phyloP scores from a whole-genome alignment of 768 basidiomycete species.

The Agrocybe praecox region DNA sequence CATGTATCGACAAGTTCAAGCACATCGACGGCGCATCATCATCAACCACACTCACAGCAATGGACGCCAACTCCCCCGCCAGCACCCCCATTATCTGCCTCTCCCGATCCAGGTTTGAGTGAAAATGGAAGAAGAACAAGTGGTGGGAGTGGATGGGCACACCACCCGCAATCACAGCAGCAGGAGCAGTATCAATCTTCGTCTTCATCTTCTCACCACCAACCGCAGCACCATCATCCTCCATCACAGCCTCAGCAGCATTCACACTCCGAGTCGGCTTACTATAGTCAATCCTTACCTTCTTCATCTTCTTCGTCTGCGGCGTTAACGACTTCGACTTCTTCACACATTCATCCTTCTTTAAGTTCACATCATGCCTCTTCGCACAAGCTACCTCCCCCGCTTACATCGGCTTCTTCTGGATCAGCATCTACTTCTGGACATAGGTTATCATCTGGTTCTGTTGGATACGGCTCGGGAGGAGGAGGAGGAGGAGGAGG shows the following conservation, averaged over 20 bases:
- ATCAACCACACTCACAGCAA: neutral
- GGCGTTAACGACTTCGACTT: neutral
- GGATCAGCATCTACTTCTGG: neutral
- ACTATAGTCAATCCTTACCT: neutral
- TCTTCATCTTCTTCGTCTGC: neutral
- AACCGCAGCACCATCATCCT: neutral
- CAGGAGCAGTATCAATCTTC: neutral
- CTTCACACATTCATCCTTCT: neutral
- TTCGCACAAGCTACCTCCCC: neutral
- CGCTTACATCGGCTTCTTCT: neutral
- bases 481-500: neutral
- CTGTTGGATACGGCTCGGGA: neutral
- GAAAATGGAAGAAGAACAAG: neutral
- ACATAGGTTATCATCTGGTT: neutral
- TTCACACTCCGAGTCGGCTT: neutral
- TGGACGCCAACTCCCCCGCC: neutral
- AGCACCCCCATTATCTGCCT: neutral
- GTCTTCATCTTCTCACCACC: neutral
- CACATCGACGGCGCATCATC: neutral
- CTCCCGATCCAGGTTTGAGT: neutral
- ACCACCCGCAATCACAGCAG: neutral
- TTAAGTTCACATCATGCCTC: neutral
- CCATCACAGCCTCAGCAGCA: neutral
- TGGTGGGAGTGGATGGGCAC: neutral
- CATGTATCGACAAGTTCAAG: neutral